Conservation (phyloP, 495 filamentous ascomycete species). For the Massariosphaeria phaeospora region DNA sequence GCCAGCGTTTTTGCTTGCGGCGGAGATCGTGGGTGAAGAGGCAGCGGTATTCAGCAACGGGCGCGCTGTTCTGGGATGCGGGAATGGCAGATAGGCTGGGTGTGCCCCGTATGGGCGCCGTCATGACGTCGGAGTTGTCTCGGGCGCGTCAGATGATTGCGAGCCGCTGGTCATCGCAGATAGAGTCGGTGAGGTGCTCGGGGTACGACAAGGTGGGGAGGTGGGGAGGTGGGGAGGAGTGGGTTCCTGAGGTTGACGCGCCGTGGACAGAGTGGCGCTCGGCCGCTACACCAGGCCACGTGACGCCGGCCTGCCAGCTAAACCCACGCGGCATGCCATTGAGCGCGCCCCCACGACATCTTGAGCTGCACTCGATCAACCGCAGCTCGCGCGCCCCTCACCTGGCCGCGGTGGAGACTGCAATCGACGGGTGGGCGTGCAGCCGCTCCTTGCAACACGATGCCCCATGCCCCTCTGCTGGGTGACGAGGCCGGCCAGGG, state of each 20-base stretch:
- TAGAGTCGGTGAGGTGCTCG: neutral
- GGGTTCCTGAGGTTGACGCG: neutral
- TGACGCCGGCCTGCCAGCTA: no score
- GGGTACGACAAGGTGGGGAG: neutral
- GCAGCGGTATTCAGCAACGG: slow-evolving; percentile 73
- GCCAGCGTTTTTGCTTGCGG: slow-evolving; percentile 86
- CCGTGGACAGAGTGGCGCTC: neutral
- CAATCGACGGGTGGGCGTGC: no score
- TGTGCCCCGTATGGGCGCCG: slow-evolving; percentile 35
- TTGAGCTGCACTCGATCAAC: no score
- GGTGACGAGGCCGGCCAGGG: no score
- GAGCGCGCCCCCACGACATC: no score
- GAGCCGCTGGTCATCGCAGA: neutral
- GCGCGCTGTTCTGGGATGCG: slow-evolving; percentile 52
- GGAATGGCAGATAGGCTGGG: slow-evolving; percentile 34
- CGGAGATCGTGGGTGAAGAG: slow-evolving; percentile 81
- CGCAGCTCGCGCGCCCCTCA: no score
- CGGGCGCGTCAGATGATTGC: slow-evolving; percentile 8
- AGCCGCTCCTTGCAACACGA: no score
- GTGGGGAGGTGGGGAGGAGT: neutral
- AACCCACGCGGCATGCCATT: no score
- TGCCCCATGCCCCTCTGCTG: no score
- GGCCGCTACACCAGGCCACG: slow-evolving; percentile 3
- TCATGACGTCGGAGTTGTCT: slow-evolving; percentile 36
- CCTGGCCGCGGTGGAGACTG: no score